Base-by-base conservation (phyloP, 495 filamentous ascomycete species). In the Talaromyces borbonicus region DNA sequence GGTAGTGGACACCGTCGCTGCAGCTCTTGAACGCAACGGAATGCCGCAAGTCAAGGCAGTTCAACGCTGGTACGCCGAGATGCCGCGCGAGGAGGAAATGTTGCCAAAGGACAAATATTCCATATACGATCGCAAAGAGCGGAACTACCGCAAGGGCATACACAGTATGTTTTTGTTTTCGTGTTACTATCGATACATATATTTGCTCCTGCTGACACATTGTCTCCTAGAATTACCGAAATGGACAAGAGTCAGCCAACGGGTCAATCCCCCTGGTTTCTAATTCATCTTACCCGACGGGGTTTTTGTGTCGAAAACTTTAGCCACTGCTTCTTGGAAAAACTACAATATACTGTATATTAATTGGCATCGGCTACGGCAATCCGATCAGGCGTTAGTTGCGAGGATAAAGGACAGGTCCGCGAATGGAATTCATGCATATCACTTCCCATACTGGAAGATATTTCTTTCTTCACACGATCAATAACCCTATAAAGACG, bases 1-100 rank as follows among this genome's bases (percentile, higher is more conserved):
- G 6, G 81, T 95, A 15, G 80, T 98, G 39, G 77, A 81, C 32
- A 83, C 78, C 5, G 57, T 98, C 48, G 83, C 83, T 58, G 75
- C 65, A 9, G 87, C 92, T 9, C 73, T 97, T 14, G 65, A 73
- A 19, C 85, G 82, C 59, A 71, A 83, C 54, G 80, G 83, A 42
- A 49, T 48, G 12, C 65, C 80, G 59, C 79, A 65, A 3, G 68
- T 84, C 27, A 84, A 83, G 61, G 72, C 83, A 24, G 67, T 98
- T 46, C 80, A 89, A 63, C 71, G 80, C 52, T 98, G 92, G 92
- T 94, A 87, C 67, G 71, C 67, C 43, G 87, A 94, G 67, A 98
- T 98, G 92, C 92, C 92, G 16, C 84, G 78, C 23, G 92, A 98
- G 76, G 77, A 79, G 61, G 88, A 97, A 73, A 98, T 98, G 92